These are phyloP conservation scores for Cladorrhinum sp. DNA, from an alignment of 2,329 filamentous ascomycete species.

Conservation along the genomic window DNA sequence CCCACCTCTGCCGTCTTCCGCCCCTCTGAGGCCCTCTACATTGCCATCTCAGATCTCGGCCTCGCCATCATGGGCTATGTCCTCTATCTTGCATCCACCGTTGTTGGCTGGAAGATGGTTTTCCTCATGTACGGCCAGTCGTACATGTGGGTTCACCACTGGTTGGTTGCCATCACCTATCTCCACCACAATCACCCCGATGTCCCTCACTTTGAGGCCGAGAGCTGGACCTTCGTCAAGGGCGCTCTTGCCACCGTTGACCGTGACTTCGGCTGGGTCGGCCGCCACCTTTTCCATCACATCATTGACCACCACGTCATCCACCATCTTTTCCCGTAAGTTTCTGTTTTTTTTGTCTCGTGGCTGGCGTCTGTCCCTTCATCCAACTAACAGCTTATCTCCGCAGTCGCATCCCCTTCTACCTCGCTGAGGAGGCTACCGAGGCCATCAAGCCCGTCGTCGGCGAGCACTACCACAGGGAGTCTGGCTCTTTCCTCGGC, in stretches of 20 bases:
- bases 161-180: constrained; percentile 80
- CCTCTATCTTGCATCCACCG: constrained; percentile 51
- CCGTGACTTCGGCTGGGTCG: constrained; percentile 62
- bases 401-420: constrained; percentile 54
- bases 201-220: constrained; percentile 57
- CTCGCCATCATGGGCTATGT: constrained; percentile 48
- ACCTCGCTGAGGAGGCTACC: constrained; percentile 58
- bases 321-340: constrained; percentile 59
- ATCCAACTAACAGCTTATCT: constrained; percentile 4
- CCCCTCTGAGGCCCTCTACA: constrained; percentile 52
- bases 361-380: background rate
- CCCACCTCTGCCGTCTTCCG: constrained; percentile 61
- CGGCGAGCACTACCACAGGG: constrained; percentile 51
- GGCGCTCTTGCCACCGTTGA: constrained; percentile 63
- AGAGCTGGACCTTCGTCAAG: constrained; percentile 60
- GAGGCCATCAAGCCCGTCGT: constrained; percentile 55
- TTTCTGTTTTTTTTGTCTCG: background rate
- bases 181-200: constrained; percentile 68
- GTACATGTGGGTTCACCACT: constrained; percentile 95
- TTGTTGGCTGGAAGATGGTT: constrained; percentile 56
- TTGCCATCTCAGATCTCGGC: constrained; percentile 60
- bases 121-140: constrained; percentile 60
- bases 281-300: constrained; percentile 63
- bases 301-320: constrained; percentile 64
- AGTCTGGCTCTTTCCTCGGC: constrained; percentile 43